Conservation (phyloP, 257 asterid genomes). For the Datura wrightii region DNA sequence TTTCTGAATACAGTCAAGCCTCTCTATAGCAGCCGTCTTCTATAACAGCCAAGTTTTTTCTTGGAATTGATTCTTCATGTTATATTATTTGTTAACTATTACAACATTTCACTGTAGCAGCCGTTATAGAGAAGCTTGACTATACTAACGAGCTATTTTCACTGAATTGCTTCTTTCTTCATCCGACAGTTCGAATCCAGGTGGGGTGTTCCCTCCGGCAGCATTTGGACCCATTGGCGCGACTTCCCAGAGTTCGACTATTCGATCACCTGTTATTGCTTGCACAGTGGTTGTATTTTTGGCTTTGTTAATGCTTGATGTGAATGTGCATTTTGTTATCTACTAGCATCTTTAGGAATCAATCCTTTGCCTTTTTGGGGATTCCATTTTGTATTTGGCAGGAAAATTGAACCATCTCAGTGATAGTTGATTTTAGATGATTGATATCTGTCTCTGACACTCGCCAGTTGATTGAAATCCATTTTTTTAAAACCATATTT, state of each 20-base stretch:
- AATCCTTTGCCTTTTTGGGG: conserved; percentile 17
- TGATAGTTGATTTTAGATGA: conserved; percentile 13
- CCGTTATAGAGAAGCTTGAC: neutral
- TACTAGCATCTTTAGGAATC: conserved; percentile 24
- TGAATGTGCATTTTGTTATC: conserved; percentile 40
- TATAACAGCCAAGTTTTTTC: neutral
- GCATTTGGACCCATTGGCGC: conserved; percentile 67
- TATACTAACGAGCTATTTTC: conserved; percentile 1
- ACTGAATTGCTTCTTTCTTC: neutral
- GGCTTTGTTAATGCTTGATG: conserved; percentile 40
- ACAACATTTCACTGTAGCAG: no score
- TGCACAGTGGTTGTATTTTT: conserved; percentile 42
- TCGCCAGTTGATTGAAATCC: neutral
- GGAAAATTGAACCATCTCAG: conserved; percentile 20
- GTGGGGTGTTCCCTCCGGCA: conserved; percentile 53
- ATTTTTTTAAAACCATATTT: neutral
- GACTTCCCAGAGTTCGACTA: conserved; percentile 45
- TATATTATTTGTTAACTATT: neutral
- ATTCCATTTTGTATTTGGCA: conserved; percentile 23
- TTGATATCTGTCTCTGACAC: neutral
- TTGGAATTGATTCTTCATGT: neutral
- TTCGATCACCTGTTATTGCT: conserved; percentile 30
- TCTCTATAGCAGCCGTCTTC: neutral
- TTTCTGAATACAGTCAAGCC: neutral
- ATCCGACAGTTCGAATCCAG: conserved; percentile 58